These are phyloP conservation scores for Fusarium decemcellulare DNA, from an alignment of 2,329 filamentous ascomycete genomes.

Conservation along the genomic window DNA sequence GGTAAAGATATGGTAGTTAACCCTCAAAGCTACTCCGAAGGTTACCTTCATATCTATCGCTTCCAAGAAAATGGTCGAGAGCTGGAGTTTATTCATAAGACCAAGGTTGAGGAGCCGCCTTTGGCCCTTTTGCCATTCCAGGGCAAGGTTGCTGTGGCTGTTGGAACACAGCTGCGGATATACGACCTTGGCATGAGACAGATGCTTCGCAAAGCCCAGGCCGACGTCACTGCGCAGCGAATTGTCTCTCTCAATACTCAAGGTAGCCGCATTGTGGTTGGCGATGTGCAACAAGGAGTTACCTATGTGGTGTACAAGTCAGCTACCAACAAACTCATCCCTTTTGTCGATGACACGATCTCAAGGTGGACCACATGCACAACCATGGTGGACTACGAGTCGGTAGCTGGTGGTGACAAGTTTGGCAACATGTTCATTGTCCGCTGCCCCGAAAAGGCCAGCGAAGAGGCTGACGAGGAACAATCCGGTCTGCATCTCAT, in stretches of 20 bases:
- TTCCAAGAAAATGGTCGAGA: slow-evolving; percentile 89
- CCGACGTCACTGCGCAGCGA: slow-evolving; percentile 82
- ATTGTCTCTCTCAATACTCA: slow-evolving; percentile 92
- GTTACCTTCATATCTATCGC: slow-evolving; percentile 93
- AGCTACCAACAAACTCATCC: slow-evolving; percentile 90
- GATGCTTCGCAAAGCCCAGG: slow-evolving; percentile 91
- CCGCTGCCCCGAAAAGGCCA: slow-evolving; percentile 87
- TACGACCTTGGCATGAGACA: slow-evolving; percentile 96
- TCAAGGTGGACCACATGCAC: slow-evolving; percentile 92
- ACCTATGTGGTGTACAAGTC: slow-evolving; percentile 96
- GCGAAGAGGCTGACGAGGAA: slow-evolving; percentile 92
- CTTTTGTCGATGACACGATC: slow-evolving; percentile 92
- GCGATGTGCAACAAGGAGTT: slow-evolving; percentile 92
- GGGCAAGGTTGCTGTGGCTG: slow-evolving; percentile 87
- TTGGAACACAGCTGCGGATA: slow-evolving; percentile 85
- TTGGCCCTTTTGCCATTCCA: slow-evolving; percentile 95
- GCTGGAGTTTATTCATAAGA: slow-evolving; percentile 97
- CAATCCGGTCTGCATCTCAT: slow-evolving; percentile 91
- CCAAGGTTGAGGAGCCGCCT: slow-evolving; percentile 89
- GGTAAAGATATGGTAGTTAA: slow-evolving; percentile 89
- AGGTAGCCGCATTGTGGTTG: slow-evolving; percentile 91
- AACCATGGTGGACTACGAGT: slow-evolving; percentile 98
- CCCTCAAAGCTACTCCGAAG: slow-evolving; percentile 81
- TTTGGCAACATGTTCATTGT: slow-evolving; percentile 98
- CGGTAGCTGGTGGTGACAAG: slow-evolving; percentile 93